A percentile compares a stretch with the other conserved stretches of the same genome.
Conservation (phyloP, 192 early-diverging fungal genomes). For the Backusella parvicylindrica region DNA sequence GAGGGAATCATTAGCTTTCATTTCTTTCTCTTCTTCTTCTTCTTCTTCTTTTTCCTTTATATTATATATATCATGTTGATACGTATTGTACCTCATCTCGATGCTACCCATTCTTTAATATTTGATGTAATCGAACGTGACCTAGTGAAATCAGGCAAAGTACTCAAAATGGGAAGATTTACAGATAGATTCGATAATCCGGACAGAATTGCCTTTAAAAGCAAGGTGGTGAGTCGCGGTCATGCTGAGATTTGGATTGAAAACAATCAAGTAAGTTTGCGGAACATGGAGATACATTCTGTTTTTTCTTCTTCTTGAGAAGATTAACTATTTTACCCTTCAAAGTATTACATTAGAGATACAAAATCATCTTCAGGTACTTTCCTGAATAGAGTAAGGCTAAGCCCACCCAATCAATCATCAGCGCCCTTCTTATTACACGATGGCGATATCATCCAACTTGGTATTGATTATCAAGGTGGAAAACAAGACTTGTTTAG, state of each 20-base stretch:
- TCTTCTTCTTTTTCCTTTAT: background rate
- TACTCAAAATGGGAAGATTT: slow-evolving; percentile 38
- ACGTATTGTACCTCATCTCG: slow-evolving; percentile 57
- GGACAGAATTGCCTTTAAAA: slow-evolving; percentile 64
- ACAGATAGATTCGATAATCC: slow-evolving; percentile 39
- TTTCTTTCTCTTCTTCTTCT: background rate
- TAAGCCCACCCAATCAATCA: slow-evolving; percentile 84
- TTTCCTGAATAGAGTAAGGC: slow-evolving; percentile 92
- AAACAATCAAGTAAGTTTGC: slow-evolving; percentile 46
- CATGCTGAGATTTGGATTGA: slow-evolving; percentile 89
- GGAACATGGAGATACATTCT: no score
- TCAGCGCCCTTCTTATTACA: slow-evolving; percentile 77
- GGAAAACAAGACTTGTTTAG: slow-evolving; percentile 88
- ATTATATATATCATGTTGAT: slow-evolving; percentile 2
- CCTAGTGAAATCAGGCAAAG: slow-evolving; percentile 15
- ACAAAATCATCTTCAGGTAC: slow-evolving; percentile 97
- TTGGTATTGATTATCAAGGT: slow-evolving; percentile 97
- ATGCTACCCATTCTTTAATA: slow-evolving; percentile 45
- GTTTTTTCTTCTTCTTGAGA: background rate
- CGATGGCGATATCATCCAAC: slow-evolving; percentile 91
- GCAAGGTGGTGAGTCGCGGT: slow-evolving; percentile 80
- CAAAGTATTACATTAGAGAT: slow-evolving; percentile 64
- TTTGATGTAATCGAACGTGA: slow-evolving; percentile 53
- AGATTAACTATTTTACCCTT: background rate
- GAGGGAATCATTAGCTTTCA: background rate